Percentiles rank a stretch among this genome's conserved stretches.
Evolutionary conservation across 805 yeast genomes (phyloP).

Genomic region (Metahyphopichia silvanorum): DNA sequence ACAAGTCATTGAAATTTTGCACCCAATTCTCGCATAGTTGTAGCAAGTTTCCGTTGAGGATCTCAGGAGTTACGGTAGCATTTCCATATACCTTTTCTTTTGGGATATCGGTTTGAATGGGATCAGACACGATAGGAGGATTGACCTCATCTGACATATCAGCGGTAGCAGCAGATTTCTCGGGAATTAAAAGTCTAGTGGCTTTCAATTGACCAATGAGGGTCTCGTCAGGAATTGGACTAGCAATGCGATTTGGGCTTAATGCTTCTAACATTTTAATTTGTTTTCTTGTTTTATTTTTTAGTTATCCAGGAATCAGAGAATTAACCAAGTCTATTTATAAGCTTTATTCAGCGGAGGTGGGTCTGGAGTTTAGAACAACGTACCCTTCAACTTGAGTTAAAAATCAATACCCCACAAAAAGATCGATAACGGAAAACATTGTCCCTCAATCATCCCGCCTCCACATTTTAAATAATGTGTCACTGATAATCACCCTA

Average conservation of each 20-base stretch:
- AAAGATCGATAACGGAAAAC: no score
- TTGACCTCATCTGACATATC: slow-evolving; percentile 12
- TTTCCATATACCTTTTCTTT: slow-evolving; percentile 15
- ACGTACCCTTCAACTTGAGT: no score
- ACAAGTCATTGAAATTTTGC: slow-evolving; percentile 19
- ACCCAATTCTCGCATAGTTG: slow-evolving; percentile 26
- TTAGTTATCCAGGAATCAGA: no score
- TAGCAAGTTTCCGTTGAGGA: slow-evolving; percentile 17
- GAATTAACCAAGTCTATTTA: no score
- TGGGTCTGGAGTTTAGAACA: no score
- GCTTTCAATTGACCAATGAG: neutral
- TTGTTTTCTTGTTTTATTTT: no score
- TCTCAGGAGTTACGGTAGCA: slow-evolving; percentile 19
- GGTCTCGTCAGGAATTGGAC: slow-evolving; percentile 1
- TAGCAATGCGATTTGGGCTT: neutral
- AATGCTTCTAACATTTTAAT: neutral
- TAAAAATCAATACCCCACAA: no score
- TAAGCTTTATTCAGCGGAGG: no score
- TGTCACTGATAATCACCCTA: no score
- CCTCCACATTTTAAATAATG: no score
- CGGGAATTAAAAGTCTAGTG: neutral
- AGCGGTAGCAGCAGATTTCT: slow-evolving; percentile 5
- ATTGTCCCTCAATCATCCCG: no score
- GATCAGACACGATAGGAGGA: slow-evolving; percentile 12
- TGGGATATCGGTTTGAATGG: slow-evolving; percentile 11